Evolutionary conservation across 2,329 filamentous ascomycete genomes (phyloP).

Genomic region (Ceratocystis smalleyi): DNA sequence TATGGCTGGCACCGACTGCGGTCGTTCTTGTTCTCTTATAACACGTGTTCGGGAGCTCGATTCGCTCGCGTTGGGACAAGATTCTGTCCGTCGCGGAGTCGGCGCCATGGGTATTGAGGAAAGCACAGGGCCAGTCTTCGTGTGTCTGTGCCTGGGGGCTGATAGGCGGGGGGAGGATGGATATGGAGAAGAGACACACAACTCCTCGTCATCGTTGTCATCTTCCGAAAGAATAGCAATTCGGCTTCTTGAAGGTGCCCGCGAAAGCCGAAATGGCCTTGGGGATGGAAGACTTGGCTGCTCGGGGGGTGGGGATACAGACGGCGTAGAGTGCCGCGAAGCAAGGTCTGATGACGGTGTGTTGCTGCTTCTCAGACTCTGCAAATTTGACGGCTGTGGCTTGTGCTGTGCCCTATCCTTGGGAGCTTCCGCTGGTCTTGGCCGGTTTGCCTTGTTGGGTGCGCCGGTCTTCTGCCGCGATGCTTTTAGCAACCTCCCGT

Average conservation of each 20-base stretch:
- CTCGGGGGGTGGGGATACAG: not conserved
- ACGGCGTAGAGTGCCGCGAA: not conserved
- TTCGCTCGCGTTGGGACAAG: not conserved
- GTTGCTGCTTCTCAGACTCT: not conserved
- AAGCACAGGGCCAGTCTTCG: not conserved
- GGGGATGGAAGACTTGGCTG: not conserved
- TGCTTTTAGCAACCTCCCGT: not conserved
- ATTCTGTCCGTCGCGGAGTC: slow-evolving; percentile 39
- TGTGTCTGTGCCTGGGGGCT: not conserved
- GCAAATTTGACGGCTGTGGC: not conserved
- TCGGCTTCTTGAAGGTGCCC: not conserved
- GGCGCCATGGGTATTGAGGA: not conserved
- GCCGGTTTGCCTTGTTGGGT: too few species aligned
- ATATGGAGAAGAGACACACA: slow-evolving; percentile 35
- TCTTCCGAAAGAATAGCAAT: not conserved
- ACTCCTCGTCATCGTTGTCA: slow-evolving; percentile 28
- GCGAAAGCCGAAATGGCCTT: not conserved
- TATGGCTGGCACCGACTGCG: not conserved
- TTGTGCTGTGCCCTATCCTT: not conserved
- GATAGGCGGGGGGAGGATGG: not conserved
- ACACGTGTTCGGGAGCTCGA: not conserved
- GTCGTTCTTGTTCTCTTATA: not conserved
- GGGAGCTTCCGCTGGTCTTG: too few species aligned
- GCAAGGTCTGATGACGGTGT: not conserved
- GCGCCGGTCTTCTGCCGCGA: too few species aligned